phyloP scores from a whole-genome alignment of 768 basidiomycete genomes.

The Rhodocollybia butyracea region DNA sequence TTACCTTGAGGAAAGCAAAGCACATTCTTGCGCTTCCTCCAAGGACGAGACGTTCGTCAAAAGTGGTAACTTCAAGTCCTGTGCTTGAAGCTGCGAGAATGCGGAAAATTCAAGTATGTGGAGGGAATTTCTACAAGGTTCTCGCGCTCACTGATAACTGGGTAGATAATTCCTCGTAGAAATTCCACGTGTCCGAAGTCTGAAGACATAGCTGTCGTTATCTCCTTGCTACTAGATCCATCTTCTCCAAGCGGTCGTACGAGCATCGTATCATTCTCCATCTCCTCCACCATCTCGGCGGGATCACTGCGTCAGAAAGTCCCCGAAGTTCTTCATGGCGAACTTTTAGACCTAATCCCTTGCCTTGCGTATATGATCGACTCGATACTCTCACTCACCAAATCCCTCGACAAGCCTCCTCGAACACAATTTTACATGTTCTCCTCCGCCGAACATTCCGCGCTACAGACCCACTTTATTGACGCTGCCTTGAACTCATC shows the following conservation, averaged over 20 bases:
- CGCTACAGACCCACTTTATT: slow-evolving; percentile 40
- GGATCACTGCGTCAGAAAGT: slow-evolving; percentile 13
- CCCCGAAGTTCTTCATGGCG: slow-evolving; percentile 20
- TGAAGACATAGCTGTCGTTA: slow-evolving; percentile 43
- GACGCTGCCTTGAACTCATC: slow-evolving; percentile 35
- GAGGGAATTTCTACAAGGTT: background rate
- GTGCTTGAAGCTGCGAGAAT: slow-evolving; percentile 36
- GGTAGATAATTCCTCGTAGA: slow-evolving; percentile 38
- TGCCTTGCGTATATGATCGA: slow-evolving; percentile 34
- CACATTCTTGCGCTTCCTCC: slow-evolving; percentile 35
- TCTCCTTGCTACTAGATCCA: slow-evolving; percentile 42
- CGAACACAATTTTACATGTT: slow-evolving; percentile 49
- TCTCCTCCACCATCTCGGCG: slow-evolving; percentile 29
- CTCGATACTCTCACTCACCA: slow-evolving; percentile 23
- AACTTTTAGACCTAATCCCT: slow-evolving; percentile 29
- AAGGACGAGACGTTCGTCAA: slow-evolving; percentile 14
- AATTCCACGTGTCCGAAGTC: slow-evolving; percentile 40
- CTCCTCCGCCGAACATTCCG: slow-evolving; percentile 34
- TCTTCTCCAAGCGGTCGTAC: slow-evolving; percentile 22
- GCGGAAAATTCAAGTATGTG: slow-evolving; percentile 28
- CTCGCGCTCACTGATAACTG: slow-evolving; percentile 1
- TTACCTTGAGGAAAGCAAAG: slow-evolving; percentile 35
- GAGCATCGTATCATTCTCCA: slow-evolving; percentile 32
- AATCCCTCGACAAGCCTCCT: slow-evolving; percentile 14
- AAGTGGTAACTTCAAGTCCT: slow-evolving; percentile 24